These are phyloP conservation scores for Gymnopilus junonius DNA, from an alignment of 768 basidiomycete genomes.

Conservation along the genomic window DNA sequence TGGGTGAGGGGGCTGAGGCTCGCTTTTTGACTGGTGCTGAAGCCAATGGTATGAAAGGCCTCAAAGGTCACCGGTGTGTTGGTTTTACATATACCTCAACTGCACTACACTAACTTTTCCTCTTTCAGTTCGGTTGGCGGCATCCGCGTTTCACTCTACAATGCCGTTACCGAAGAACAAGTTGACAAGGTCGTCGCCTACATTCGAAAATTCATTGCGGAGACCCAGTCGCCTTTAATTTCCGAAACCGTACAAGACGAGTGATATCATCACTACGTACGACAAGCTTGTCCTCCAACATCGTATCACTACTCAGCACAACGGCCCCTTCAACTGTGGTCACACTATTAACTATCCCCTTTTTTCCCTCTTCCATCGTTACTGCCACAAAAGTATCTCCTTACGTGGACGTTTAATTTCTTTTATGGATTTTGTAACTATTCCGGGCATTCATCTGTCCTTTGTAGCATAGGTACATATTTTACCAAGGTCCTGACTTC, in stretches of 20 bases:
- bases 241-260: slow-evolving; percentile 13
- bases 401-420: neutral
- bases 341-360: too few species aligned
- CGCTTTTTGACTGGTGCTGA: slow-evolving; percentile 84
- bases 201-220: slow-evolving; percentile 56
- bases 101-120: neutral
- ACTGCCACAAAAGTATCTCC: neutral
- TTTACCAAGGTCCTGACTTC: too few species aligned
- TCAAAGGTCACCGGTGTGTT: slow-evolving; percentile 91
- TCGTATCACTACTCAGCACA: neutral
- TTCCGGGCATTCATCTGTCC: slow-evolving; percentile 12
- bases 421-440: neutral
- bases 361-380: too few species aligned
- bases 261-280: neutral
- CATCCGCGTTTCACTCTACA: slow-evolving; percentile 86
- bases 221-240: slow-evolving; percentile 24
- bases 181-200: slow-evolving; percentile 64
- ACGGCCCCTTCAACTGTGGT: neutral
- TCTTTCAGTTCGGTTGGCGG: slow-evolving; percentile 64
- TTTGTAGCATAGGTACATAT: slow-evolving; percentile 7
- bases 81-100: slow-evolving; percentile 1
- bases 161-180: slow-evolving; percentile 80
- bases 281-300: too few species aligned
- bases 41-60: slow-evolving; percentile 74
- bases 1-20: slow-evolving; percentile 73